Conservation (phyloP, 805 yeast genomes). For the Saccharomycopsis amapae region DNA sequence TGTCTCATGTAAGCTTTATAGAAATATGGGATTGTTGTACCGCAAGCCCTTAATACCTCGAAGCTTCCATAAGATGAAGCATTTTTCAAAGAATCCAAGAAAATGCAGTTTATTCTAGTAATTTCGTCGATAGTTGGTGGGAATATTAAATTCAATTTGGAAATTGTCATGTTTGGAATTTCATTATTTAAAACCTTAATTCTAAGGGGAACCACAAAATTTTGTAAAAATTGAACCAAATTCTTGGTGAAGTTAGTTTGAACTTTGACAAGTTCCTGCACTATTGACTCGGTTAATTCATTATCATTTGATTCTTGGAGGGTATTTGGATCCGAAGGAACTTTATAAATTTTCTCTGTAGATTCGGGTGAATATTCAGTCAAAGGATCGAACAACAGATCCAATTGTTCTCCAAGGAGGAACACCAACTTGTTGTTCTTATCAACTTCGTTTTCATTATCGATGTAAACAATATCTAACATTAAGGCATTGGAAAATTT, state of each 20-base stretch:
- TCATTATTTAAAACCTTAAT: conserved; percentile 53
- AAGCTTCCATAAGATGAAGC: conserved; percentile 65
- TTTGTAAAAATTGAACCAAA: conserved; percentile 68
- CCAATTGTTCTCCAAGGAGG: conserved; percentile 76
- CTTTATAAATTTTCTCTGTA: conserved; percentile 60
- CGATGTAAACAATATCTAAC: conserved; percentile 70
- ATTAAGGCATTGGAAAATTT: conserved; percentile 43
- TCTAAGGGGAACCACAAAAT: conserved; percentile 72
- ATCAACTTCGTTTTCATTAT: conserved; percentile 44
- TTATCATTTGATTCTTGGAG: conserved; percentile 26
- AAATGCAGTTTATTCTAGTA: conserved; percentile 79
- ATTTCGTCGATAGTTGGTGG: conserved; percentile 97
- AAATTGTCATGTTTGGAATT: conserved; percentile 46
- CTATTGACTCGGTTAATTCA: conserved; percentile 43
- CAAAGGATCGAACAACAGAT: conserved; percentile 82
- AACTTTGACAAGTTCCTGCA: conserved; percentile 58
- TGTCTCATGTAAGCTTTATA: conserved; percentile 91
- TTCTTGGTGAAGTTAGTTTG: conserved; percentile 71
- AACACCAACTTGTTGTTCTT: conserved; percentile 71
- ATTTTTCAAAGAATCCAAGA: conserved; percentile 62
- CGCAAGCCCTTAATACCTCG: conserved; percentile 76
- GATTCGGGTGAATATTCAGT: conserved; percentile 90
- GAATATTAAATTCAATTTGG: conserved; percentile 67
- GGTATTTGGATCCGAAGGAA: conserved; percentile 37
- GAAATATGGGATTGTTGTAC: conserved; percentile 78